These are phyloP conservation scores for Podospora conica DNA, from an alignment of 495 filamentous ascomycete species.

Conservation along the genomic window DNA sequence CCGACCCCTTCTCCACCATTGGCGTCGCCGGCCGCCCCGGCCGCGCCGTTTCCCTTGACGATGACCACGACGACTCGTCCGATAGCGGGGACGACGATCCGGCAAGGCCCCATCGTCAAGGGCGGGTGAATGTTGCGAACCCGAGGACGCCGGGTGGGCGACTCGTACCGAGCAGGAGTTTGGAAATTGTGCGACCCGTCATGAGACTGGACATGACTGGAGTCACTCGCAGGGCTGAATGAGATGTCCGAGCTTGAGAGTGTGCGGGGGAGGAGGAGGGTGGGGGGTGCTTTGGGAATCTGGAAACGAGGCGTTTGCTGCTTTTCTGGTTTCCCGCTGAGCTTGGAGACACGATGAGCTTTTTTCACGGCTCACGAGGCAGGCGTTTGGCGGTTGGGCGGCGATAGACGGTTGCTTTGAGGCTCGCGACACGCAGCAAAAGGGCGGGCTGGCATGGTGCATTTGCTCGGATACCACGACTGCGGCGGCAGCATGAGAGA, in stretches of 20 bases:
- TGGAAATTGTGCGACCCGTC: constrained; percentile 41
- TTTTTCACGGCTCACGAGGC: not conserved
- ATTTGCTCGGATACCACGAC: constrained; percentile 1
- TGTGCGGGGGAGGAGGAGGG: not conserved
- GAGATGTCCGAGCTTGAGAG: not conserved
- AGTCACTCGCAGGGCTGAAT: constrained; percentile 14
- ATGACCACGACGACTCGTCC: constrained; percentile 31
- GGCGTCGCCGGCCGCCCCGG: not conserved
- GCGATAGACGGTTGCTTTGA: constrained; percentile 1
- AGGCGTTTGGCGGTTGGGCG: not conserved
- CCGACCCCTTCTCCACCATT: not conserved
- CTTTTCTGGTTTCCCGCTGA: not conserved
- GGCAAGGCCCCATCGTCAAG: constrained; percentile 36
- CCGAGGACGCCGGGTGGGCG: constrained; percentile 49
- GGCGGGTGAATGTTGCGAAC: constrained; percentile 49
- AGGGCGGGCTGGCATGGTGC: constrained; percentile 4
- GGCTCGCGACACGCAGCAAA: not conserved
- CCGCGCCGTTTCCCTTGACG: not conserved
- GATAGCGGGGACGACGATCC: constrained; percentile 32
- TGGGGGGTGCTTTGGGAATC: not conserved
- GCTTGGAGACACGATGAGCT: not conserved
- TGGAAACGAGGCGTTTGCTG: constrained; percentile 4
- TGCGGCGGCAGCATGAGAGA: constrained; percentile 3
- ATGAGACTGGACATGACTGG: constrained; percentile 31
- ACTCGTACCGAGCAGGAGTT: constrained; percentile 40